A percentile compares a stretch with the other conserved stretches of the same genome.
Conservation (phyloP, 192 early-diverging fungal genomes). For the Chytriomyces sp. region DNA sequence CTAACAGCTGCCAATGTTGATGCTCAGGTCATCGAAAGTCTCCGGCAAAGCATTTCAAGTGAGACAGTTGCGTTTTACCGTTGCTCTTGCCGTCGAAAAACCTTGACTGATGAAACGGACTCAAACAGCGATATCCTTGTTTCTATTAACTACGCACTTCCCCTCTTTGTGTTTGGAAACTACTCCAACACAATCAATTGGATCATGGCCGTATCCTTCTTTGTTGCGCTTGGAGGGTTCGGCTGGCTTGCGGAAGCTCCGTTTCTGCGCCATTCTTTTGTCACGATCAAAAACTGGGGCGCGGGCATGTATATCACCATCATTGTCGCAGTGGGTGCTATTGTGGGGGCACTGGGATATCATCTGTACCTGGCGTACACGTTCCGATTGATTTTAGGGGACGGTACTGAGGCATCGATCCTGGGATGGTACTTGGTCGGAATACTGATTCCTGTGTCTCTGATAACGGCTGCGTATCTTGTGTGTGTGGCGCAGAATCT, state of each 20-base stretch:
- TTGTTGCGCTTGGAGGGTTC: background rate
- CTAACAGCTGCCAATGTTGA: too few relatives aligned
- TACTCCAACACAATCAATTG: constrained; percentile 16
- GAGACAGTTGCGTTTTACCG: too few relatives aligned
- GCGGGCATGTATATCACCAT: constrained; percentile 2
- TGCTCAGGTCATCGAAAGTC: too few relatives aligned
- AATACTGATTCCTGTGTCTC: constrained; percentile 7
- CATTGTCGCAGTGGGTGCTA: background rate
- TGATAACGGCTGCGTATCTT: background rate
- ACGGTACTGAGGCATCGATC: background rate
- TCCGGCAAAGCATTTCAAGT: too few relatives aligned
- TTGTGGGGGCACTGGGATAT: background rate
- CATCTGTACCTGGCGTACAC: constrained; percentile 14
- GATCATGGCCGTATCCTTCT: background rate
- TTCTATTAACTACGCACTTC: too few relatives aligned
- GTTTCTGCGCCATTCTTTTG: constrained; percentile 15
- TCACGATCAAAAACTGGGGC: constrained; percentile 6
- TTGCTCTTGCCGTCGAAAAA: too few relatives aligned
- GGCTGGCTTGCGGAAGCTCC: constrained; percentile 6
- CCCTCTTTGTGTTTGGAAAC: too few relatives aligned
- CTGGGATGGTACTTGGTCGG: constrained; percentile 23
- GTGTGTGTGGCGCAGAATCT: background rate
- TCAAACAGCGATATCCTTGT: too few relatives aligned
- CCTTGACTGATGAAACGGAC: too few relatives aligned
- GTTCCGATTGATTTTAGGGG: background rate